These are phyloP conservation scores for Leptodontidium sp. DNA, from an alignment of 2,329 filamentous ascomycete genomes.

Conservation along the genomic window DNA sequence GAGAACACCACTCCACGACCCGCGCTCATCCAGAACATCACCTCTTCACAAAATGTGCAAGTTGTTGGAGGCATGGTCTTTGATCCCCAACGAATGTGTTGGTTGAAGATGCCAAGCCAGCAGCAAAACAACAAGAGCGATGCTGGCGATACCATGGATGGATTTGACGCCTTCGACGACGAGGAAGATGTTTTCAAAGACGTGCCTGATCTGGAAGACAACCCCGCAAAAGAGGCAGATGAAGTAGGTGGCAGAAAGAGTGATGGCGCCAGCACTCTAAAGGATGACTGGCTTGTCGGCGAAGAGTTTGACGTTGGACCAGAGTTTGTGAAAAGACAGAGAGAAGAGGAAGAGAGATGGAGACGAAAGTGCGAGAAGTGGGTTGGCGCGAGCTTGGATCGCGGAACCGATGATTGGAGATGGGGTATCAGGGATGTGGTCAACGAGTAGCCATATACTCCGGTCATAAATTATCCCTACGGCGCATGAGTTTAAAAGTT, in stretches of 20 bases:
- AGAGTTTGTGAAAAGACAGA: conserved; percentile 87
- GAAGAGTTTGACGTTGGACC: conserved; percentile 98
- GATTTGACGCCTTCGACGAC: conserved; percentile 77
- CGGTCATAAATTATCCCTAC: background rate
- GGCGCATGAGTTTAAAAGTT: background rate
- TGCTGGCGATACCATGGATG: conserved; percentile 65
- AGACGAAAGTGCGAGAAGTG: conserved; percentile 86
- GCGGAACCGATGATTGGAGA: conserved; percentile 72
- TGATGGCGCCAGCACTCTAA: conserved; percentile 56
- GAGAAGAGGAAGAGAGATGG: conserved; percentile 93
- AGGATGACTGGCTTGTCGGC: conserved; percentile 85
- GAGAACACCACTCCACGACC: conserved; percentile 69
- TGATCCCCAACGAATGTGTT: conserved; percentile 96
- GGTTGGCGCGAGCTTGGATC: conserved; percentile 64
- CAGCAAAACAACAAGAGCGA: conserved; percentile 55
- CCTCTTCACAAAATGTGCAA: conserved; percentile 84
- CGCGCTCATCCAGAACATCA: conserved; percentile 91
- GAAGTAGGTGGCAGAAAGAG: conserved; percentile 62
- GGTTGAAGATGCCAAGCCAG: conserved; percentile 78
- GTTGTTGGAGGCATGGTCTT: conserved; percentile 99
- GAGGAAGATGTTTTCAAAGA: conserved; percentile 95
- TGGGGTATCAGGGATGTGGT: conserved; percentile 77
- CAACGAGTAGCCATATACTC: conserved; percentile 24
- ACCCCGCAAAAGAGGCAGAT: conserved; percentile 45
- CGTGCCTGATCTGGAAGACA: conserved; percentile 88